These are phyloP conservation scores for Chaetomium sp. DNA, from an alignment of 2,329 filamentous ascomycete genomes.

Conservation along the genomic window DNA sequence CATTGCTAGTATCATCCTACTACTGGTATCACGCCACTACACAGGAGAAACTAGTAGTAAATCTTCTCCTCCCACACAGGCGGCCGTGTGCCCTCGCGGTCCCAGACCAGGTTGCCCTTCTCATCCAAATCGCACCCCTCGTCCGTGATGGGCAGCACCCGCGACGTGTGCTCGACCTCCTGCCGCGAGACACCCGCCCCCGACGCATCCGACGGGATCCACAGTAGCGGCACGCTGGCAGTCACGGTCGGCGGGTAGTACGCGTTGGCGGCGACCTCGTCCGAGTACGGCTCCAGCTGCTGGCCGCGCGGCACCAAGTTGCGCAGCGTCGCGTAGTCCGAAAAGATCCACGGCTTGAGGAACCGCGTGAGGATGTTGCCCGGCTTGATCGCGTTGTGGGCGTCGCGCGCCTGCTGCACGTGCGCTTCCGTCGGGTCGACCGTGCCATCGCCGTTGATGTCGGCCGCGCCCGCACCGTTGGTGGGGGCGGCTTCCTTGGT, in stretches of 20 bases:
- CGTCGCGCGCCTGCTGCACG: slow-evolving; percentile 14
- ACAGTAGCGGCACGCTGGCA: slow-evolving; percentile 61
- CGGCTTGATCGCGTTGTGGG: slow-evolving; percentile 38
- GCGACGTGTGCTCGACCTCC: slow-evolving; percentile 66
- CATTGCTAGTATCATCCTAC: no score
- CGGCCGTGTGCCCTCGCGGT: slow-evolving; percentile 28
- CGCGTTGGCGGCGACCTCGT: slow-evolving; percentile 57
- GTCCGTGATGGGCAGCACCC: slow-evolving; percentile 73
- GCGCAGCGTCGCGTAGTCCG: slow-evolving; percentile 65
- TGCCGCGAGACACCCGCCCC: slow-evolving; percentile 64
- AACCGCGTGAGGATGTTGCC: slow-evolving; percentile 59
- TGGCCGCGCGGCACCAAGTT: slow-evolving; percentile 56
- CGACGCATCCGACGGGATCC: slow-evolving; percentile 68
- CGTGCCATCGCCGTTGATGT: slow-evolving; percentile 20
- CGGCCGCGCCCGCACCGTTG: slow-evolving; percentile 5
- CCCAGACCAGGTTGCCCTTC: slow-evolving; percentile 47
- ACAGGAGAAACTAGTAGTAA: slow-evolving; percentile 25
- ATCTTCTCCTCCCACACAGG: slow-evolving; percentile 34
- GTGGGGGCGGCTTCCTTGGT: slow-evolving; percentile 7
- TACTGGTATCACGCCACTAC: no score
- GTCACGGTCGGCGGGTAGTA: slow-evolving; percentile 68
- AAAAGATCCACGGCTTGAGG: slow-evolving; percentile 70
- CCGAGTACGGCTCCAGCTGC: slow-evolving; percentile 51
- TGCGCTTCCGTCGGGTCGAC: slow-evolving; percentile 16
- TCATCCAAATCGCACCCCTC: slow-evolving; percentile 62